Percentiles rank a stretch among this genome's conserved stretches.
These are phyloP conservation scores for Termitomyces sp. DNA, from an alignment of 768 basidiomycete genomes.

Conservation along the genomic window DNA sequence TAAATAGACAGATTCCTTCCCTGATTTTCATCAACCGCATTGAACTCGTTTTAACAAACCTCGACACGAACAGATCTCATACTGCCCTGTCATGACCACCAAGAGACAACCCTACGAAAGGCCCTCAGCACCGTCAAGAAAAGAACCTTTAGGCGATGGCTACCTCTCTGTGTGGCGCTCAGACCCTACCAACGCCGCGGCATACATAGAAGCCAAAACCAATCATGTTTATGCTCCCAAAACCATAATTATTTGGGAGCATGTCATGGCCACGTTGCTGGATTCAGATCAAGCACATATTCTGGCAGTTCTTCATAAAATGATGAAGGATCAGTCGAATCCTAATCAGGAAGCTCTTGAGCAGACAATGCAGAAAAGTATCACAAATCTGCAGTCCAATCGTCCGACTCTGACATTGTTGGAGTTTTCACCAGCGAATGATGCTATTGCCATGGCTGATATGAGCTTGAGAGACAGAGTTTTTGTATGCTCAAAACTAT, in stretches of 20 bases:
- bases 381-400: neutral
- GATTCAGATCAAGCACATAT: neutral
- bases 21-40: no score
- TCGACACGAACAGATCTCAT: no score
- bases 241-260: neutral
- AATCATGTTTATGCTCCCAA: neutral
- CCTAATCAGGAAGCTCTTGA: neutral
- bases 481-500: neutral
- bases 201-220: neutral
- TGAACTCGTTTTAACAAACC: no score
- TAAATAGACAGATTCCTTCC: no score
- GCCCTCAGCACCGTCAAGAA: neutral
- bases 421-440: neutral
- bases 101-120: no score
- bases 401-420: neutral
- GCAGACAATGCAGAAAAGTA: neutral
- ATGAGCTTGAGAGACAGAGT: neutral
- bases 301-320: neutral
- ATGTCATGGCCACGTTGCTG: neutral
- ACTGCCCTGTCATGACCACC: no score
- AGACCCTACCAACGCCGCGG: fast-evolving
- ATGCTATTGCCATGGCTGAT: neutral
- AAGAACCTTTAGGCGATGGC: neutral
- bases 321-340: no score
- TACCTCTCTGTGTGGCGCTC: neutral